phyloP scores from a whole-genome alignment of 805 yeast genomes.

The Starmera pachycereana region DNA sequence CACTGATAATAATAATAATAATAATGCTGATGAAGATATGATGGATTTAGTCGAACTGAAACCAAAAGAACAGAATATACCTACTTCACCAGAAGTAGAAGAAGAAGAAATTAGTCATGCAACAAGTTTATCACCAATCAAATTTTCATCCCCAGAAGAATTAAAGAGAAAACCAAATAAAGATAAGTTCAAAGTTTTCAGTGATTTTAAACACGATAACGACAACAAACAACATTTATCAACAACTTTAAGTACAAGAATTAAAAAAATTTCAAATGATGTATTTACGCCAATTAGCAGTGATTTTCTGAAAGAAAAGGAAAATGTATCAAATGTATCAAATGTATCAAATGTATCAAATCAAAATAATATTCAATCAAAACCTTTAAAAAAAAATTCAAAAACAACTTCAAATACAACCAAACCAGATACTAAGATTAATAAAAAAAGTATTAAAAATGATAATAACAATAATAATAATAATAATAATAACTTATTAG shows the following conservation, averaged over 20 bases:
- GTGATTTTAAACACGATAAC: constrained; percentile 11
- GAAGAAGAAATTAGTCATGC: constrained; percentile 10
- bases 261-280: constrained; percentile 10
- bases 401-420: background rate
- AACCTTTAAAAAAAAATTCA: background rate
- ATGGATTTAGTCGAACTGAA: too few relatives aligned
- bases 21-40: background rate
- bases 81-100: constrained; percentile 1
- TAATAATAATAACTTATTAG: constrained; percentile 9
- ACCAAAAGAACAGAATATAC: background rate
- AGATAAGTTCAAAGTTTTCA: constrained; percentile 11
- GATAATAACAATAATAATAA: constrained; percentile 2
- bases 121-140: constrained; percentile 15
- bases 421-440: background rate
- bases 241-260: constrained; percentile 1
- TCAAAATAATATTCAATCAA: too few relatives aligned
- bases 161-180: background rate
- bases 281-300: constrained; percentile 2
- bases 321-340: too few relatives aligned
- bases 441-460: too few relatives aligned
- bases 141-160: constrained; percentile 10
- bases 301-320: too few relatives aligned
- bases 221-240: constrained; percentile 1
- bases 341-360: too few relatives aligned
- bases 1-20: too few relatives aligned